phyloP scores from a whole-genome alignment of 1,139 yeast genomes.

The Wickerhamomyces sp. region DNA sequence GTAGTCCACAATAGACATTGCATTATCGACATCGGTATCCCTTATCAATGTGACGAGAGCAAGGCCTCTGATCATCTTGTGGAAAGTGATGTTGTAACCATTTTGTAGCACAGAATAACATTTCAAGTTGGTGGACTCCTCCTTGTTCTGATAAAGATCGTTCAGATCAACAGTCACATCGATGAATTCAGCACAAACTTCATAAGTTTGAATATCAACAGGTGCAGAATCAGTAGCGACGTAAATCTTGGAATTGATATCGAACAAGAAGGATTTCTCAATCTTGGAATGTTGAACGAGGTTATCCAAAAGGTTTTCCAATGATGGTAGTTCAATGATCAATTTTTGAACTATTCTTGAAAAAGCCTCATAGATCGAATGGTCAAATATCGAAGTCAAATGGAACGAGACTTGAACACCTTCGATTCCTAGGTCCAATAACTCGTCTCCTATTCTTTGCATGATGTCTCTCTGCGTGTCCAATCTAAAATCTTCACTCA shows the following conservation, averaged over 20 bases:
- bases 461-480: slow-evolving; percentile 96
- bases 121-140: slow-evolving; percentile 36
- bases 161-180: slow-evolving; percentile 91
- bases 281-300: slow-evolving; percentile 85
- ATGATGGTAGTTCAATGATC: slow-evolving; percentile 80
- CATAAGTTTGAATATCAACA: slow-evolving; percentile 91
- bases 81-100: slow-evolving; percentile 76
- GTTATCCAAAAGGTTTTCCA: slow-evolving; percentile 85
- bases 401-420: slow-evolving; percentile 91
- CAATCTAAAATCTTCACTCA: slow-evolving; percentile 85
- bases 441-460: slow-evolving; percentile 93
- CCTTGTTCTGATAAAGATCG: slow-evolving; percentile 50
- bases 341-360: slow-evolving; percentile 88
- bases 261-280: slow-evolving; percentile 90
- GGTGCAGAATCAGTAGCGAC: slow-evolving; percentile 96
- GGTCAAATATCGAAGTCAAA: slow-evolving; percentile 90
- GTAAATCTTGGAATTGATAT: slow-evolving; percentile 88
- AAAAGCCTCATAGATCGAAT: slow-evolving; percentile 92
- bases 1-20: slow-evolving; percentile 78
- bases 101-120: slow-evolving; percentile 74
- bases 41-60: slow-evolving; percentile 86
- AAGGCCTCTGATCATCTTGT: slow-evolving; percentile 89
- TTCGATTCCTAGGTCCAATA: slow-evolving; percentile 82
- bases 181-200: slow-evolving; percentile 94
- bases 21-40: slow-evolving; percentile 52